phyloP scores from a whole-genome alignment of 2,329 filamentous ascomycete genomes.

The Didymella pomorum region DNA sequence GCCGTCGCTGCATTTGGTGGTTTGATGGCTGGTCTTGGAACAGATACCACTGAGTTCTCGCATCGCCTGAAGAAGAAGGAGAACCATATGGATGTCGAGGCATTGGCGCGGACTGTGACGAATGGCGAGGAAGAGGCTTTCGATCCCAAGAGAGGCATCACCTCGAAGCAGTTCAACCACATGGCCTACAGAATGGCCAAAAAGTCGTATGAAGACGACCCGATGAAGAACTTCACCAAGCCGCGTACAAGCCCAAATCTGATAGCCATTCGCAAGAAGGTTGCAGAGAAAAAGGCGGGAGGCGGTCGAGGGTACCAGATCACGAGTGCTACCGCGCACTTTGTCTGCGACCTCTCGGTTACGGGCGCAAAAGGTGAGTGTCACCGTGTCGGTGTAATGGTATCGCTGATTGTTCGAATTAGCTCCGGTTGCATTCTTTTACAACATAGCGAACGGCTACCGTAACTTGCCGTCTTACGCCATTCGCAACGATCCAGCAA shows the following conservation, averaged over 20 bases:
- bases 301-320: constrained; percentile 26
- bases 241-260: constrained; percentile 3
- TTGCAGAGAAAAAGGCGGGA: constrained; percentile 18
- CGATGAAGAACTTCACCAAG: constrained; percentile 18
- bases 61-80: constrained; percentile 20
- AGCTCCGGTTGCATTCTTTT: constrained; percentile 33
- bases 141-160: constrained; percentile 9
- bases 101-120: constrained; percentile 4
- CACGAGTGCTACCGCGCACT: constrained; percentile 25
- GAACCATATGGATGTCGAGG: not conserved
- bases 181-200: constrained; percentile 30
- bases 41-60: constrained; percentile 24
- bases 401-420: not conserved
- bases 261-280: constrained; percentile 8
- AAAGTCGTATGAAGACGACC: constrained; percentile 24
- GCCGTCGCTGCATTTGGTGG: constrained; percentile 24
- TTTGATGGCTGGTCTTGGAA: constrained; percentile 20
- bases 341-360: constrained; percentile 22
- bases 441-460: constrained; percentile 33
- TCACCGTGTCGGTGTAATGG: fast-evolving
- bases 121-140: constrained; percentile 3
- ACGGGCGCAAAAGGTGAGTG: constrained; percentile 22
- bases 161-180: constrained; percentile 18
- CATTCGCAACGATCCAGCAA: constrained; percentile 24
- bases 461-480: constrained; percentile 29